Conservation (phyloP, 176 grass and related monocot genomes). For the Oryza longistaminata region DNA sequence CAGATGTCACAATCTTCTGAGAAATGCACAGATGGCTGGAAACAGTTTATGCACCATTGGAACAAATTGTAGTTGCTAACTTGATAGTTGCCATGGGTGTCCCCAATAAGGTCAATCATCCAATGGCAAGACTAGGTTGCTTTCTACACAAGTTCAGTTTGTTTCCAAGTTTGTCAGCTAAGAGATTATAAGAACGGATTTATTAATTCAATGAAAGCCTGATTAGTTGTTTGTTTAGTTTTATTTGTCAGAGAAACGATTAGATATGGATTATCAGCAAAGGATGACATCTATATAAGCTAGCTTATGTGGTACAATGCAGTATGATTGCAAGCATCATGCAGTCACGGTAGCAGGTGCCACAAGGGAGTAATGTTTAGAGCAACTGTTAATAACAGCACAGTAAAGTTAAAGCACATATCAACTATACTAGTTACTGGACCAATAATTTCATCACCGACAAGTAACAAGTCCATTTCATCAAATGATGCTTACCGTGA, state of each 20-base stretch:
- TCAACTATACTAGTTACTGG: conserved; percentile 18
- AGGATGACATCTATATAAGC: background rate
- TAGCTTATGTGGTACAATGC: no score
- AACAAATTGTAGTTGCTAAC: background rate
- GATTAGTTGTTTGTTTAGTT: background rate
- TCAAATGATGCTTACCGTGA: conserved; percentile 65
- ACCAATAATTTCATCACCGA: background rate
- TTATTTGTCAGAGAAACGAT: background rate
- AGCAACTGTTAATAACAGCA: conserved; percentile 13
- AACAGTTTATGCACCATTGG: background rate
- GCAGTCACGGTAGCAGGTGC: conserved; percentile 3
- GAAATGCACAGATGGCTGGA: background rate
- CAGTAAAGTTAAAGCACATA: conserved; percentile 11
- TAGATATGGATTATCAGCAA: background rate
- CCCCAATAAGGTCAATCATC: background rate
- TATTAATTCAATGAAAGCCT: background rate
- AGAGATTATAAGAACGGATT: background rate
- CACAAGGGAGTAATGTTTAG: background rate
- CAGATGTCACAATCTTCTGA: background rate
- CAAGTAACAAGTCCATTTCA: background rate
- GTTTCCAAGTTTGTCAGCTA: background rate
- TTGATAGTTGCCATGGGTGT: background rate
- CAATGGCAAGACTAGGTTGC: background rate
- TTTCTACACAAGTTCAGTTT: background rate
- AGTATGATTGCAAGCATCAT: conserved; percentile 12